Conservation (phyloP, 78 protist genomes). For the Corallochytrium limacisporum region DNA sequence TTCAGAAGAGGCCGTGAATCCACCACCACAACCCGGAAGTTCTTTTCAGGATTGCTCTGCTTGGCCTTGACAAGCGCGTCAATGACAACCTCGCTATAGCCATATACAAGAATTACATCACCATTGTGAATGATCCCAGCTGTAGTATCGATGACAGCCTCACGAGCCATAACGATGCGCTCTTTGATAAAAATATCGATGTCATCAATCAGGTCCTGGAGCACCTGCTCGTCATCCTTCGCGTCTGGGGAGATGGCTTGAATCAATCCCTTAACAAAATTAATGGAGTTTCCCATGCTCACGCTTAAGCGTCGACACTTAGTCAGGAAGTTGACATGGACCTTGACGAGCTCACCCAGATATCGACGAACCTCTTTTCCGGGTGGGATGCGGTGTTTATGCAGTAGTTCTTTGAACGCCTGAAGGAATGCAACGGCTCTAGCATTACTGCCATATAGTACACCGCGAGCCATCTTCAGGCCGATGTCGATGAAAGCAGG, state of each 20-base stretch:
- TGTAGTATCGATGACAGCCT: conserved; percentile 31
- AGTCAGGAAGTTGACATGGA: neutral
- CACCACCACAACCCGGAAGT: conserved; percentile 70
- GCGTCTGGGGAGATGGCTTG: neutral
- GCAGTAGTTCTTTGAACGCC: conserved; percentile 1
- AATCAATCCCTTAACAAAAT: neutral
- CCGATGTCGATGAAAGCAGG: neutral
- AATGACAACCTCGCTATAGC: conserved; percentile 47
- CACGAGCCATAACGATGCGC: conserved; percentile 44
- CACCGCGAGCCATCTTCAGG: neutral
- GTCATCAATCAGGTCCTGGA: neutral
- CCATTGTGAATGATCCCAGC: conserved; percentile 43
- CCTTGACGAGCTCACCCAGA: neutral
- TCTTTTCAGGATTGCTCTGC: conserved; percentile 21
- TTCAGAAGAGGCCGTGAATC: conserved; percentile 81
- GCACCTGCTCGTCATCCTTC: neutral
- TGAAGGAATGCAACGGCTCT: neutral
- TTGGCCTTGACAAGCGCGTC: conserved; percentile 43
- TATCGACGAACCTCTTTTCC: neutral
- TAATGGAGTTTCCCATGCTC: conserved; percentile 7
- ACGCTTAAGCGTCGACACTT: neutral
- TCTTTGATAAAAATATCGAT: conserved; percentile 5
- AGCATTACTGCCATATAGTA: neutral
- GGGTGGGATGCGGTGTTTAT: neutral
- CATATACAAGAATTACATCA: conserved; percentile 50